These are phyloP conservation scores for Pichia deserticola DNA, from an alignment of 805 yeast genomes.

Conservation along the genomic window DNA sequence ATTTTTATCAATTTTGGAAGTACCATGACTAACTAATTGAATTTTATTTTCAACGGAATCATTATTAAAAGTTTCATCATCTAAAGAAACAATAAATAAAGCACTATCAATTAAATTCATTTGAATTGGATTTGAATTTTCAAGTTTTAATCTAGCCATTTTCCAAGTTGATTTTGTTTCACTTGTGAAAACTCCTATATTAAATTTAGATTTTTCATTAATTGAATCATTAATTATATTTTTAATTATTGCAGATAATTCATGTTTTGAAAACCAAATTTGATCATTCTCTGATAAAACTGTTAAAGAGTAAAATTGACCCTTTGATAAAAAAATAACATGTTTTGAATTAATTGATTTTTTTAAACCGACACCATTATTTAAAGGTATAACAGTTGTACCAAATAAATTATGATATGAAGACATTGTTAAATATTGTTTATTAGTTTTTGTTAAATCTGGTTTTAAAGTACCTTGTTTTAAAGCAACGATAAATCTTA, in stretches of 20 bases:
- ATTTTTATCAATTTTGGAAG: conserved; percentile 35
- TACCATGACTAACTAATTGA: conserved; percentile 44
- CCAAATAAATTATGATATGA: conserved; percentile 65
- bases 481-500: conserved; percentile 57
- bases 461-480: conserved; percentile 47
- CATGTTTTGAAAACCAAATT: conserved; percentile 49
- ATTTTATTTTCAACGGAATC: conserved; percentile 47
- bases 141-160: conserved; percentile 36
- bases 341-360: conserved; percentile 36
- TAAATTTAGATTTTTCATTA: conserved; percentile 30
- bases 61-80: conserved; percentile 37
- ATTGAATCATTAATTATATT: conserved; percentile 35
- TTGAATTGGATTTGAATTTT: conserved; percentile 30
- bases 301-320: conserved; percentile 43
- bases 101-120: conserved; percentile 40
- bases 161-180: conserved; percentile 46
- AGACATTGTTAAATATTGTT: conserved; percentile 54
- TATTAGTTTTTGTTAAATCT: conserved; percentile 47
- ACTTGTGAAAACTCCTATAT: conserved; percentile 49
- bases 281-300: conserved; percentile 37
- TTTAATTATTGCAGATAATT: conserved; percentile 38
- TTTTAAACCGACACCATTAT: conserved; percentile 34
- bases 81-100: conserved; percentile 45
- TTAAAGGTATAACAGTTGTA: conserved; percentile 50
- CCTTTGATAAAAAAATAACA: conserved; percentile 41